A percentile compares a stretch with the other conserved stretches of the same genome.
Evolutionary conservation across 495 filamentous ascomycete species (phyloP).

Genomic region (Tuber microsphaerosporum): DNA sequence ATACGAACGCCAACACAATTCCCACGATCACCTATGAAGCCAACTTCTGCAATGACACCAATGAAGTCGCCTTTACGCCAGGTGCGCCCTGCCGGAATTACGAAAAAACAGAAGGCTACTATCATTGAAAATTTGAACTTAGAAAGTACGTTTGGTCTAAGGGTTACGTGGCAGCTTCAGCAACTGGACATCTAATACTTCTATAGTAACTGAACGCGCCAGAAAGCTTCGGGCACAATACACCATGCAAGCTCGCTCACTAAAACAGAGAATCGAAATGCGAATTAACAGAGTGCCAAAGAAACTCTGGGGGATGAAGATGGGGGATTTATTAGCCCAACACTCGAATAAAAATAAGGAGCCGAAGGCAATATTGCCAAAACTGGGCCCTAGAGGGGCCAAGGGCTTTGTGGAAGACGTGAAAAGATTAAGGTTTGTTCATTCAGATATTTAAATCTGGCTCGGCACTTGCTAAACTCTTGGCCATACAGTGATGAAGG

Average conservation of each 20-base stretch:
- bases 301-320: constrained; percentile 67
- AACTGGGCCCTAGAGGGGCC: constrained; percentile 19
- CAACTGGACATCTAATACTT: constrained; percentile 7
- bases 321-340: constrained; percentile 63
- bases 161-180: background rate
- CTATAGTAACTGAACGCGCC: constrained; percentile 78
- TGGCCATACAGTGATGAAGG: constrained; percentile 28
- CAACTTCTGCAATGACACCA: constrained; percentile 18
- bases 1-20: constrained; percentile 25
- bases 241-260: constrained; percentile 72
- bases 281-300: constrained; percentile 88
- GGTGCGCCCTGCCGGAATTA: constrained; percentile 51
- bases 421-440: constrained; percentile 36
- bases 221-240: constrained; percentile 88
- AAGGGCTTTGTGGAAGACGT: constrained; percentile 37
- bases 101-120: constrained; percentile 73
- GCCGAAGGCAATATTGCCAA: constrained; percentile 10
- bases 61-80: constrained; percentile 40
- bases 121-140: constrained; percentile 88
- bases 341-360: background rate
- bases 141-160: constrained; percentile 60
- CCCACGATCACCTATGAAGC: constrained; percentile 15
- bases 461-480: constrained; percentile 17
- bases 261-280: constrained; percentile 82
- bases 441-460: background rate